Evolutionary conservation across 2,329 filamentous ascomycete genomes (phyloP).

Genomic region (Cercospora sp.): DNA sequence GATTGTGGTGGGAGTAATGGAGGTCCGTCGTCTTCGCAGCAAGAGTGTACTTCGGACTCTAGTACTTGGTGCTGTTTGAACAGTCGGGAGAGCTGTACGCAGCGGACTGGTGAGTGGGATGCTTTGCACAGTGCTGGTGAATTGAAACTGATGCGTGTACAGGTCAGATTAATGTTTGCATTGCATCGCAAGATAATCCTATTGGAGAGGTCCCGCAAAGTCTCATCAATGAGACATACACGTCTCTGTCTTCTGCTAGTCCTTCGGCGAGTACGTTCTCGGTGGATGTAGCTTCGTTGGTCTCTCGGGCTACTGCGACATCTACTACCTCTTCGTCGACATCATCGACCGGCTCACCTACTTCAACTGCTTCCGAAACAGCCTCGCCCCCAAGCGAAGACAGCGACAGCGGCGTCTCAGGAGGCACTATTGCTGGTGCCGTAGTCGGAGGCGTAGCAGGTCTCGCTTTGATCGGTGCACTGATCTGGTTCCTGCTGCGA

Average conservation of each 20-base stretch:
- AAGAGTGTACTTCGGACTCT: conserved; percentile 9
- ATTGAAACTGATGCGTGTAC: background rate
- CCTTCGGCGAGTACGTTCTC: conserved; percentile 17
- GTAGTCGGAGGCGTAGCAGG: conserved; percentile 38
- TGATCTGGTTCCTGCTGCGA: conserved; percentile 19
- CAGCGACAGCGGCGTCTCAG: background rate
- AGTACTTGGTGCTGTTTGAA: conserved; percentile 22
- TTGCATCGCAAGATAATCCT: conserved; percentile 19
- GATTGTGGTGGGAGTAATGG: conserved; percentile 17
- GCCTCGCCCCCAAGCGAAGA: background rate
- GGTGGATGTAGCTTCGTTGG: conserved; percentile 14
- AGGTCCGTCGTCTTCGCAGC: conserved; percentile 8
- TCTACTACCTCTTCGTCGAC: background rate
- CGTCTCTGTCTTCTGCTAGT: conserved; percentile 17
- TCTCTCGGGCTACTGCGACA: conserved; percentile 6
- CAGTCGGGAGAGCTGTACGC: conserved; percentile 19
- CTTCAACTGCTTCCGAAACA: background rate
- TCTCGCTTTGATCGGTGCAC: conserved; percentile 17
- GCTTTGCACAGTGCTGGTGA: background rate
- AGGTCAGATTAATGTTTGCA: conserved; percentile 22
- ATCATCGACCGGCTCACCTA: background rate
- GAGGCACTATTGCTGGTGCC: conserved; percentile 41
- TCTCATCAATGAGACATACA: conserved; percentile 19
- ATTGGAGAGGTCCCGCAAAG: conserved; percentile 14
- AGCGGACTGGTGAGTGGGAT: conserved; percentile 15